Evolutionary conservation across 2,329 filamentous ascomycete genomes (phyloP).

Genomic region (Elsinoe necatrix): DNA sequence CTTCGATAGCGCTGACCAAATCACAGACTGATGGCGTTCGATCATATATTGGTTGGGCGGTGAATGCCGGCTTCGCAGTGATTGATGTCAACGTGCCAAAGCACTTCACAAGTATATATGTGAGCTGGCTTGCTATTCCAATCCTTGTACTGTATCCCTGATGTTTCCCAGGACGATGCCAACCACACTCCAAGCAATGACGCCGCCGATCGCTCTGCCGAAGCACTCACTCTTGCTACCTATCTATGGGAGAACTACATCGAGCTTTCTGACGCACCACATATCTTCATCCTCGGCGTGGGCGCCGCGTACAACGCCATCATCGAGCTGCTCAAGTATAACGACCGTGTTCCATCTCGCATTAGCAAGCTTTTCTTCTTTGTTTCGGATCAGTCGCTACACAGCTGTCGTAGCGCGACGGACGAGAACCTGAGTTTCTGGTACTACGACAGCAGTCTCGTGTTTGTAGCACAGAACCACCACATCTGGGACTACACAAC

Average conservation of each 20-base stretch:
- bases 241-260: conserved; percentile 98
- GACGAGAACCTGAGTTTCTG: conserved; percentile 72
- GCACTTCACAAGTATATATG: conserved; percentile 58
- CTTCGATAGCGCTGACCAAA: conserved; percentile 35
- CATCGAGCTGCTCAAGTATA: conserved; percentile 64
- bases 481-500: conserved; percentile 54
- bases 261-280: conserved; percentile 59
- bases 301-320: conserved; percentile 83
- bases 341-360: conserved; percentile 35
- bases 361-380: conserved; percentile 15
- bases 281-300: conserved; percentile 78
- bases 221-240: conserved; percentile 61
- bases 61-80: conserved; percentile 66
- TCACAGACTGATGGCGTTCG: conserved; percentile 69
- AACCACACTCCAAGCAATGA: conserved; percentile 42
- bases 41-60: conserved; percentile 77
- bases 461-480: conserved; percentile 70
- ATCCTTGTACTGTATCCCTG: background rate
- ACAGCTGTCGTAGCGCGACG: conserved; percentile 55
- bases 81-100: conserved; percentile 89
- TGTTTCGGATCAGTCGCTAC: conserved; percentile 37
- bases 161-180: conserved; percentile 24
- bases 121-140: conserved; percentile 29
- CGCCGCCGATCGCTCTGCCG: conserved; percentile 31
- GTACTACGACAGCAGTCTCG: conserved; percentile 74